Evolutionary conservation across 1,284 basidiomycete species (phyloP).

Genomic region (Pascua guehoae): DNA sequence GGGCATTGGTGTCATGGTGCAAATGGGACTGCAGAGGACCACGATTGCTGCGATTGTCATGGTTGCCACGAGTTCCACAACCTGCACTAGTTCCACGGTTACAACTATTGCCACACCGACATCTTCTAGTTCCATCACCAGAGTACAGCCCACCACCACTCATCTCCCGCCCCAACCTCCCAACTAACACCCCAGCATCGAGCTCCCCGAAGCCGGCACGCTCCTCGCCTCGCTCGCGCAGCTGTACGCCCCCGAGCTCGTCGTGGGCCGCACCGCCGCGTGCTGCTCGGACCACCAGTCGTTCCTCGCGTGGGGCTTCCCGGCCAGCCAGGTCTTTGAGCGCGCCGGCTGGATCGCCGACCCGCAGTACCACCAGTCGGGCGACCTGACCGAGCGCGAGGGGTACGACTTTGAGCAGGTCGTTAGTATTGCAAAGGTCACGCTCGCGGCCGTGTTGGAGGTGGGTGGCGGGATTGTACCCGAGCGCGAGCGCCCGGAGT

Average conservation of each 20-base stretch:
- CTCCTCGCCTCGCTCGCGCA: conserved; percentile 67
- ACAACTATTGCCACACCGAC: too few species aligned
- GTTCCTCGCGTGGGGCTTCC: conserved; percentile 75
- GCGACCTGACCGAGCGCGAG: conserved; percentile 68
- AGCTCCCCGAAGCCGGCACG: conserved; percentile 67
- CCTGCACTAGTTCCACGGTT: too few species aligned
- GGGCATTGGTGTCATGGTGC: too few species aligned
- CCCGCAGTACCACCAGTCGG: conserved; percentile 64
- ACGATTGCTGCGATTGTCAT: too few species aligned
- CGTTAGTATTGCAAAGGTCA: conserved; percentile 75
- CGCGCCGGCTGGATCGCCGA: conserved; percentile 76
- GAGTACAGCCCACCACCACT: neutral
- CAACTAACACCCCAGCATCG: conserved; percentile 57
- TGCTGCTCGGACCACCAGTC: conserved; percentile 84
- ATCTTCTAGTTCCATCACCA: too few species aligned
- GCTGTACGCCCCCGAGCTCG: conserved; percentile 72
- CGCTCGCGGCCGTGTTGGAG: conserved; percentile 50
- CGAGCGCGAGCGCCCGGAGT: too few species aligned
- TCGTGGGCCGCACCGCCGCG: conserved; percentile 66
- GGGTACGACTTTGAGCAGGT: conserved; percentile 79
- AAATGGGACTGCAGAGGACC: too few species aligned
- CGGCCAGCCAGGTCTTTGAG: conserved; percentile 65
- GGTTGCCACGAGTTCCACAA: too few species aligned
- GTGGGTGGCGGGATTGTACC: conserved; percentile 23
- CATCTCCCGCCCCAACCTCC: neutral